Evolutionary conservation across 2,329 filamentous ascomycete genomes (phyloP).

Genomic region (Diaporthe vaccinii): DNA sequence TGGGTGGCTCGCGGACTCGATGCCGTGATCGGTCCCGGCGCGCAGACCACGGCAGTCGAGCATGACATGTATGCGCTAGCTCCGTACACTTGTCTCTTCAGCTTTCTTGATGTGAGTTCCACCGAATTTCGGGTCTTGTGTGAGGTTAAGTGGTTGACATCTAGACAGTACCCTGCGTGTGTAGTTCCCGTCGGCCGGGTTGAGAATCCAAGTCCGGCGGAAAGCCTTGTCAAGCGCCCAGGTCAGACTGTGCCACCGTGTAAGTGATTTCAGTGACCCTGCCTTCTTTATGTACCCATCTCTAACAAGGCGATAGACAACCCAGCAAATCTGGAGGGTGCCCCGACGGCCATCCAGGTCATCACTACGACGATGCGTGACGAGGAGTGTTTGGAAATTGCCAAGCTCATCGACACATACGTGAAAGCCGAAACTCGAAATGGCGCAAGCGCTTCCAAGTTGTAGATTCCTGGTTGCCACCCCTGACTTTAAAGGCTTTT

Average conservation of each 20-base stretch:
- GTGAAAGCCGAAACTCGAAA: neutral
- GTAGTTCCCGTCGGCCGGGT: conserved; percentile 34
- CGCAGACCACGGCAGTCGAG: conserved; percentile 41
- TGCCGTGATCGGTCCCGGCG: conserved; percentile 39
- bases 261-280: conserved; percentile 7
- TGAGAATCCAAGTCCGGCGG: conserved; percentile 7
- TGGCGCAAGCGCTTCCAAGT: neutral
- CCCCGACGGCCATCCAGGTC: conserved; percentile 40
- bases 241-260: conserved; percentile 36
- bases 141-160: neutral
- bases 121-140: neutral
- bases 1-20: conserved; percentile 39
- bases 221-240: conserved; percentile 3
- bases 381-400: conserved; percentile 42
- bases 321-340: conserved; percentile 36
- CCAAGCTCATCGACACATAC: conserved; percentile 38
- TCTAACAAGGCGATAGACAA: conserved; percentile 25
- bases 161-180: conserved; percentile 37
- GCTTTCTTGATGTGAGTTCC: conserved; percentile 40
- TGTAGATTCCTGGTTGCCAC: neutral
- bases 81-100: conserved; percentile 40
- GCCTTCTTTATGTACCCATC: too few species aligned
- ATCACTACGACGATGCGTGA: conserved; percentile 42
- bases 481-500: neutral
- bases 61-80: conserved; percentile 41